phyloP scores from a whole-genome alignment of 2,329 filamentous ascomycete genomes.

The Cercospora sesami region DNA sequence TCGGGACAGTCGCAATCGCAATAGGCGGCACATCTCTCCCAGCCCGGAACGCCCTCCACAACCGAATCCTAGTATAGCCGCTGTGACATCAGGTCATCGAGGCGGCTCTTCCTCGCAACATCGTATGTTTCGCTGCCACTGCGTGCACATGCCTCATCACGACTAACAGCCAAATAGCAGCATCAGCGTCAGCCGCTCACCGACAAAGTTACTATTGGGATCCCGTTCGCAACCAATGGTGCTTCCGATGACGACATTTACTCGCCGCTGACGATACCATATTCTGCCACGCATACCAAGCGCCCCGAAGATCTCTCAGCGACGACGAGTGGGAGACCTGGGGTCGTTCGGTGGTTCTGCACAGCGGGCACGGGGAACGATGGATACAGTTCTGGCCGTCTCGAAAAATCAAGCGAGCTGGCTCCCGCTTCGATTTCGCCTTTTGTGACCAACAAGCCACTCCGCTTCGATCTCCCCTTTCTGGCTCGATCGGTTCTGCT shows the following conservation, averaged over 20 bases:
- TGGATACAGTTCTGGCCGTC: neutral
- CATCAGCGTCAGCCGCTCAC: slow-evolving; percentile 4
- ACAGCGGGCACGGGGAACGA: neutral
- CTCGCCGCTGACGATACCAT: neutral
- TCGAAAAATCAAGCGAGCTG: neutral
- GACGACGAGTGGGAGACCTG: neutral
- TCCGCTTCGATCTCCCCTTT: neutral
- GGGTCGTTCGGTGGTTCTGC: neutral
- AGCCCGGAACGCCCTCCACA: slow-evolving; percentile 23
- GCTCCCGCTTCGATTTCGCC: slow-evolving; percentile 2
- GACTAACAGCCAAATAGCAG: slow-evolving; percentile 1
- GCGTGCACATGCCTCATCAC: slow-evolving; percentile 5
- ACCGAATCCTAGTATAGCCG: slow-evolving; percentile 19
- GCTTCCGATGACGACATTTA: slow-evolving; percentile 20
- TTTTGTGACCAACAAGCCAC: neutral
- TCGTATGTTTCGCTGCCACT: slow-evolving; percentile 9
- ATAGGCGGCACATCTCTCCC: slow-evolving; percentile 31
- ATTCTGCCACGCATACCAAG: neutral
- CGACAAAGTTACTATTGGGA: slow-evolving; percentile 37
- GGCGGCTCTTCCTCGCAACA: slow-evolving; percentile 7
- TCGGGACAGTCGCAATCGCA: slow-evolving; percentile 45
- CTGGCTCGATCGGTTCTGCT: neutral
- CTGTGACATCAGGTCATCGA: slow-evolving; percentile 8
- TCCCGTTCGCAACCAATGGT: slow-evolving; percentile 34
- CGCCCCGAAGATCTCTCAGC: neutral